Conservation (phyloP, 2,329 filamentous ascomycete genomes). For the Sporothrix brasiliensis region DNA sequence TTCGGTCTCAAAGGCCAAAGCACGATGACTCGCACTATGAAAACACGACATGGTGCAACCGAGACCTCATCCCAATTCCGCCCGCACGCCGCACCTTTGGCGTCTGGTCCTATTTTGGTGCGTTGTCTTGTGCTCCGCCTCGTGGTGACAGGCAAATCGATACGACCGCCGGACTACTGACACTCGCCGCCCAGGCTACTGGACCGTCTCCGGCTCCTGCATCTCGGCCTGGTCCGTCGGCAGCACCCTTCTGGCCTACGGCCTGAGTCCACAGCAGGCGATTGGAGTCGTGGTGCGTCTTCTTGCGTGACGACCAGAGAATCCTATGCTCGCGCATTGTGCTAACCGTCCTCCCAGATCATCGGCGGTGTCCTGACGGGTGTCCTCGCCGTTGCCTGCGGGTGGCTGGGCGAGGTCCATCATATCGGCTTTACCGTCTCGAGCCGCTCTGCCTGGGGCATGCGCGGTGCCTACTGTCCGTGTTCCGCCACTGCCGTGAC, state of each 20-base stretch:
- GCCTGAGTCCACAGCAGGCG: slow-evolving; percentile 33
- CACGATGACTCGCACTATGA: slow-evolving; percentile 41
- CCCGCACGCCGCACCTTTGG: slow-evolving; percentile 48
- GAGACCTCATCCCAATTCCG: slow-evolving; percentile 48
- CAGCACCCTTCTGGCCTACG: slow-evolving; percentile 32
- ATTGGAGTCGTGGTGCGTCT: slow-evolving; percentile 37
- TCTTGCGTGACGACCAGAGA: slow-evolving; percentile 39
- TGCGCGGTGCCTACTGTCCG: slow-evolving; percentile 47
- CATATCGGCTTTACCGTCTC: slow-evolving; percentile 51
- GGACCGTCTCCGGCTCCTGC: slow-evolving; percentile 32
- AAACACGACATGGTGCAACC: slow-evolving; percentile 55
- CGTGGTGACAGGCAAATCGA: too few relatives aligned
- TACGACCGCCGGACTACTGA: neutral
- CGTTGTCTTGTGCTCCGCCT: neutral
- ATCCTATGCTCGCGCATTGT: neutral
- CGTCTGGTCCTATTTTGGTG: slow-evolving; percentile 32
- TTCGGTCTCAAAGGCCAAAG: slow-evolving; percentile 18
- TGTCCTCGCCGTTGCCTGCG: slow-evolving; percentile 42
- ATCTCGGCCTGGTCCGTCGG: slow-evolving; percentile 34
- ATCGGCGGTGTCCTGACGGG: slow-evolving; percentile 42
- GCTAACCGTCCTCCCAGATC: slow-evolving; percentile 36
- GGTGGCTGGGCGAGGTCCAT: slow-evolving; percentile 40
- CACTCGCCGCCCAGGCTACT: slow-evolving; percentile 7
- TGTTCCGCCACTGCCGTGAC: neutral
- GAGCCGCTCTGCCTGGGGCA: slow-evolving; percentile 47